Evolutionary conservation across 441 rosid genomes (phyloP).

Genomic region (Viola pubescens): DNA sequence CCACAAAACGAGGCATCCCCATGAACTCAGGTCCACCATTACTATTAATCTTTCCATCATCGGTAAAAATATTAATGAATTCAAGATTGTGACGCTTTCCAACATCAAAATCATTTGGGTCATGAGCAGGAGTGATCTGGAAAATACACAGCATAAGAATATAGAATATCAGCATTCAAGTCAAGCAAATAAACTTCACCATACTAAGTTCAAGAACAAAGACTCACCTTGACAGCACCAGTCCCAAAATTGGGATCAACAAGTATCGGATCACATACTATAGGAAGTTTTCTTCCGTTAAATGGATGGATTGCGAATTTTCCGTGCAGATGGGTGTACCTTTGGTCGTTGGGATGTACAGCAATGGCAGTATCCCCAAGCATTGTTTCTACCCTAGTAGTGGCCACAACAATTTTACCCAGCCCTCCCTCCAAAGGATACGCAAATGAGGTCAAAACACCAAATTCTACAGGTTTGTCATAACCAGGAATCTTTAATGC

Average conservation of each 20-base stretch:
- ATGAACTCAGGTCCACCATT: constrained; percentile 63
- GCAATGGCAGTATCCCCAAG: constrained; percentile 97
- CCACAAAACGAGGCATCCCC: constrained; percentile 85
- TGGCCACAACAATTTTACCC: constrained; percentile 94
- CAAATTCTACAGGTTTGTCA: constrained; percentile 78
- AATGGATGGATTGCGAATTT: constrained; percentile 86
- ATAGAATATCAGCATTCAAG: constrained; percentile 6
- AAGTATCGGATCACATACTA: constrained; percentile 69
- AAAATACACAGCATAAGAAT: constrained; percentile 10
- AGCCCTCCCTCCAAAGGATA: constrained; percentile 73
- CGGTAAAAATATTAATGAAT: constrained; percentile 81
- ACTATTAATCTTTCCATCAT: constrained; percentile 83
- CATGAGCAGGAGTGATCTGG: constrained; percentile 96
- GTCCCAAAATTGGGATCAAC: constrained; percentile 95
- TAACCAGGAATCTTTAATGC: constrained; percentile 69
- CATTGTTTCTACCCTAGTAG: constrained; percentile 96
- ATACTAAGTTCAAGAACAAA: constrained; percentile 11
- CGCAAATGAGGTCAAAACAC: constrained; percentile 85
- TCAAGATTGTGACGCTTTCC: constrained; percentile 83
- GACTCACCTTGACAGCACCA: constrained; percentile 88
- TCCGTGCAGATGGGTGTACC: constrained; percentile 79
- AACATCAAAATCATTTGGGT: constrained; percentile 91
- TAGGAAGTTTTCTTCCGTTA: constrained; percentile 79
- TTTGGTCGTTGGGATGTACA: constrained; percentile 75
- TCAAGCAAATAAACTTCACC: constrained; percentile 5